Percentiles rank a stretch among this genome's conserved stretches.
Evolutionary conservation across 2,329 filamentous ascomycete genomes (phyloP).

Genomic region (Bipolaris oryzae): DNA sequence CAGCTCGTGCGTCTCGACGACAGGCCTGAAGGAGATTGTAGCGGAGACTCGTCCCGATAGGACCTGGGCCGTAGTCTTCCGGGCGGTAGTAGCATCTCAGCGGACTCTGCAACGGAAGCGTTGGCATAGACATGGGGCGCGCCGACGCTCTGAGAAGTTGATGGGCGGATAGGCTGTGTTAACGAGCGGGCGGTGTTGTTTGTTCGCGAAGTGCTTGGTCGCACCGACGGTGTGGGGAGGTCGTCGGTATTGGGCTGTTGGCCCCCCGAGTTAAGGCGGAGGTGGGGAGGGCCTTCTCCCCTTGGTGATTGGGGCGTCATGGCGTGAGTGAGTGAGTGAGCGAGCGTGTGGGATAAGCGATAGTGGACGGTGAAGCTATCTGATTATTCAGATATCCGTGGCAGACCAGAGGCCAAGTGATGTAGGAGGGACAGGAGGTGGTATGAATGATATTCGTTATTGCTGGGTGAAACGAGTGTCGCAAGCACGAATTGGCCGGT

Average conservation of each 20-base stretch:
- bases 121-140: constrained; percentile 44
- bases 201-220: constrained; percentile 49
- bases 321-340: constrained; percentile 38
- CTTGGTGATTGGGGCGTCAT: constrained; percentile 41
- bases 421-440: neutral
- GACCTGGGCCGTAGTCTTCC: constrained; percentile 56
- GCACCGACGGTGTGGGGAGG: constrained; percentile 33
- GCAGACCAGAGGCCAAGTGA: constrained; percentile 20
- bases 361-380: constrained; percentile 19
- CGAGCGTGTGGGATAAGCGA: constrained; percentile 40
- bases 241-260: constrained; percentile 56
- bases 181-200: constrained; percentile 55
- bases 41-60: constrained; percentile 59
- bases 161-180: constrained; percentile 48
- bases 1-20: constrained; percentile 69
- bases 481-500: constrained; percentile 39
- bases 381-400: constrained; percentile 25
- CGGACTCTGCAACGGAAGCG: constrained; percentile 50
- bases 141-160: constrained; percentile 41
- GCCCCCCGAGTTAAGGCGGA: constrained; percentile 67
- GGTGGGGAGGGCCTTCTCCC: constrained; percentile 59
- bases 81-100: constrained; percentile 59
- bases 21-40: constrained; percentile 58
- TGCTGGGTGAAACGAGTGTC: constrained; percentile 33
- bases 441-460: constrained; percentile 1